These are phyloP conservation scores for Silene coronaria DNA, from an alignment of 179 eudicot species.

Conservation along the genomic window DNA sequence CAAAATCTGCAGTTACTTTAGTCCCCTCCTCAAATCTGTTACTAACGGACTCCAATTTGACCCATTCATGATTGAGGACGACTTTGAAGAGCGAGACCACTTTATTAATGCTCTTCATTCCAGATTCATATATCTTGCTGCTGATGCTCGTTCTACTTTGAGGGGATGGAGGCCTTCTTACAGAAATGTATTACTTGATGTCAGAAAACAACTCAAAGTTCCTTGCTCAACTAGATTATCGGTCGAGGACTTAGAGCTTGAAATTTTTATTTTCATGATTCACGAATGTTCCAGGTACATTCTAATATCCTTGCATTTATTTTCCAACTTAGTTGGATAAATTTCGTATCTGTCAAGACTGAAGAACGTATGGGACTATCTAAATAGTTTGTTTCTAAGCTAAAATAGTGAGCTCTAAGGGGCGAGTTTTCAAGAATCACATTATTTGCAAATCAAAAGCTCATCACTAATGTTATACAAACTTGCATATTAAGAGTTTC, in stretches of 20 bases:
- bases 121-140: slow-evolving; percentile 83
- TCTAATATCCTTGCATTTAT: too few relatives aligned
- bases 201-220: slow-evolving; percentile 59
- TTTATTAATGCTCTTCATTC: slow-evolving; percentile 65
- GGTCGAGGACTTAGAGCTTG: slow-evolving; percentile 77
- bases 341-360: too few relatives aligned
- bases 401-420: background rate
- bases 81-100: slow-evolving; percentile 58
- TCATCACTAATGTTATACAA: too few relatives aligned
- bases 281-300: slow-evolving; percentile 66
- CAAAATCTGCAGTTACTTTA: slow-evolving; percentile 89
- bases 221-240: slow-evolving; percentile 72
- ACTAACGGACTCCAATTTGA: slow-evolving; percentile 41
- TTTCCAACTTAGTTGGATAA: too few relatives aligned
- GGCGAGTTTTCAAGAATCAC: background rate
- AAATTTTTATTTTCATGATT: slow-evolving; percentile 75
- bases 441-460: too few relatives aligned
- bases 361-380: too few relatives aligned
- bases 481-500: too few relatives aligned
- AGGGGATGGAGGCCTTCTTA: slow-evolving; percentile 98
- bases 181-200: slow-evolving; percentile 72
- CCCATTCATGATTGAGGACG: slow-evolving; percentile 62
- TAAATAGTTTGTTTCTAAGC: too few relatives aligned
- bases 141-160: slow-evolving; percentile 91
- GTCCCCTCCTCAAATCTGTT: slow-evolving; percentile 82